phyloP scores from a whole-genome alignment of 2,329 filamentous ascomycete genomes.

The Neonectria punicea region DNA sequence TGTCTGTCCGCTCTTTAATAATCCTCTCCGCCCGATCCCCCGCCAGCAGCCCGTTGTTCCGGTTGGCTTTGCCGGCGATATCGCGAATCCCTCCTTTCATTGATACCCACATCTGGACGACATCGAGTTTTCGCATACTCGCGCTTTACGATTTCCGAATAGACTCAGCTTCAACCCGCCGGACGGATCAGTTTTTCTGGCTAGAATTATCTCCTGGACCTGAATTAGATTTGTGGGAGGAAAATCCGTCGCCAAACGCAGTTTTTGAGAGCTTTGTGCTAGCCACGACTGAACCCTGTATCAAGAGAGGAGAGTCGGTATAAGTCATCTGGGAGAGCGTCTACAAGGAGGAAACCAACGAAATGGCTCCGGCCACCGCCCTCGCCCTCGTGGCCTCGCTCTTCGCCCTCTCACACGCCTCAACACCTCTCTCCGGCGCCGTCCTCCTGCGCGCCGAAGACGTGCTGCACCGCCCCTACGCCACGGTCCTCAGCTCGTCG shows the following conservation, averaged over 20 bases:
- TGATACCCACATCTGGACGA: conserved; percentile 14
- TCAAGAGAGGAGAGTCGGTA: not conserved
- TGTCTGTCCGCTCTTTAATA: not conserved
- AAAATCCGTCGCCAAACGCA: not conserved
- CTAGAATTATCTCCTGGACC: not conserved
- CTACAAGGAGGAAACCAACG: conserved; percentile 2
- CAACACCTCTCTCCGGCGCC: conserved; percentile 22
- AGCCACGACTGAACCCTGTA: not conserved
- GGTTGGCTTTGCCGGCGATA: not conserved
- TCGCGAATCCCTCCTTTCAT: conserved; percentile 4
- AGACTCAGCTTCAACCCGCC: conserved; percentile 15
- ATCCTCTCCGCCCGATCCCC: not conserved
- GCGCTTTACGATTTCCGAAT: conserved; percentile 12
- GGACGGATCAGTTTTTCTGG: conserved; percentile 8
- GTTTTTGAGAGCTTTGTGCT: not conserved
- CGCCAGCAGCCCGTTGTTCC: not conserved
- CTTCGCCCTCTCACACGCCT: conserved; percentile 35
- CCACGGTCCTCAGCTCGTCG: conserved; percentile 31
- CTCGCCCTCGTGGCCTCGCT: conserved; percentile 34
- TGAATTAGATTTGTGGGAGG: conserved; percentile 1
- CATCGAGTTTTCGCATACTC: conserved; percentile 4
- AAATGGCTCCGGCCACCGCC: conserved; percentile 36
- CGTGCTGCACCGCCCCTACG: conserved; percentile 46
- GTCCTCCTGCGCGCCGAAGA: conserved; percentile 43
- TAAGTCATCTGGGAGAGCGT: conserved; percentile 9